These are phyloP conservation scores for Senna tora DNA, from an alignment of 306 rosid species.

Conservation along the genomic window DNA sequence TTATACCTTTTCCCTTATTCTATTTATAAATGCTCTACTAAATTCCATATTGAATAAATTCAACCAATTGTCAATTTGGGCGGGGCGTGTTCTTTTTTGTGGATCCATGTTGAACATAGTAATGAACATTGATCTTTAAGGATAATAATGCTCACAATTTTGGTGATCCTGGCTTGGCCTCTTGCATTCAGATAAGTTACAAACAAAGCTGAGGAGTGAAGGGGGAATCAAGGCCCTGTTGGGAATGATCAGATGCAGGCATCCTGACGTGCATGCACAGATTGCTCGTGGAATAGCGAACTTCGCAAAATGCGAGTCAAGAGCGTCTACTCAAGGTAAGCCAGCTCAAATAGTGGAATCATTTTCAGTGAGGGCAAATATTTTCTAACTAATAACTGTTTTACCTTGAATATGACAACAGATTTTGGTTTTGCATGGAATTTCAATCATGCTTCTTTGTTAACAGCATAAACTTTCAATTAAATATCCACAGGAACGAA, in stretches of 20 bases:
- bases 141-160: conserved; percentile 37
- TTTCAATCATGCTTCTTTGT: neutral
- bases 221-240: conserved; percentile 91
- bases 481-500: conserved; percentile 62
- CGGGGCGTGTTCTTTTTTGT: no score
- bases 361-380: conserved; percentile 3
- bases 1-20: conserved; percentile 12
- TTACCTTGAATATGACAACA: conserved; percentile 25
- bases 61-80: no score
- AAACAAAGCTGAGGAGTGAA: conserved; percentile 73
- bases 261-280: conserved; percentile 98
- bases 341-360: conserved; percentile 15
- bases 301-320: conserved; percentile 92
- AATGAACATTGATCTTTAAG: conserved; percentile 25
- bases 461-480: conserved; percentile 1
- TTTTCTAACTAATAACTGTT: neutral
- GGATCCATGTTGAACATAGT: neutral
- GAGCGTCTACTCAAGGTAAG: conserved; percentile 92
- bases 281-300: conserved; percentile 99
- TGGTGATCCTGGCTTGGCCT: conserved; percentile 8
- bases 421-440: conserved; percentile 26
- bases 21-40: neutral
- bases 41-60: neutral
- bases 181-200: conserved; percentile 71
- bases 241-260: conserved; percentile 95